Evolutionary conservation across 2,329 filamentous ascomycete species (phyloP).

Genomic region (Fusarium dimerum): DNA sequence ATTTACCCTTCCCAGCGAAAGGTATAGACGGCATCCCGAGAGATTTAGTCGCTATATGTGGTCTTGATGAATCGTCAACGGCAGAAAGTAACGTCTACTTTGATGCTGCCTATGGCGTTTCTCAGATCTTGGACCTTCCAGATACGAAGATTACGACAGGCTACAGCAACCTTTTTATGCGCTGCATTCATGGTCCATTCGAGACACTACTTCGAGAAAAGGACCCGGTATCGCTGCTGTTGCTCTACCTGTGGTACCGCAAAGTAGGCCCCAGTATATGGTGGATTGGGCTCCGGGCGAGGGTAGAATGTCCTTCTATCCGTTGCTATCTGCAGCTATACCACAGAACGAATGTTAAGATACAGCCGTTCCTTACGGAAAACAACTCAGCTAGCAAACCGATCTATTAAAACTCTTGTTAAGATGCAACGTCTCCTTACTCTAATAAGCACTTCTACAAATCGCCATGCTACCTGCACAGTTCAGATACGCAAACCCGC

Average conservation of each 20-base stretch:
- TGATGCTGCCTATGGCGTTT: constrained; percentile 38
- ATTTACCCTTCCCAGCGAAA: constrained; percentile 31
- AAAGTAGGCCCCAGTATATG: constrained; percentile 42
- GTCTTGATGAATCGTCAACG: constrained; percentile 33
- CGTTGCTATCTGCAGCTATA: constrained; percentile 36
- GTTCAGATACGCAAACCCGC: too few relatives aligned
- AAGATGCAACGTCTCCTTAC: too few relatives aligned
- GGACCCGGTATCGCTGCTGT: constrained; percentile 40
- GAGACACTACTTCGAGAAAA: constrained; percentile 31
- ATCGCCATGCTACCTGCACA: too few relatives aligned
- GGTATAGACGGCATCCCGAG: constrained; percentile 30
- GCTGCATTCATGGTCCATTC: constrained; percentile 36
- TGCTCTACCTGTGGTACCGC: constrained; percentile 45
- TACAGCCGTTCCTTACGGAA: constrained; percentile 36
- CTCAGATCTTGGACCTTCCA: constrained; percentile 30
- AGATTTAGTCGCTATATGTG: constrained; percentile 26
- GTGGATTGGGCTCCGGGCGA: constrained; percentile 45
- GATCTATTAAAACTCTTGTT: too few relatives aligned
- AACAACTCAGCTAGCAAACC: constrained; percentile 3
- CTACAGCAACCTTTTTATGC: constrained; percentile 36
- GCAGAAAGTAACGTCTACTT: constrained; percentile 40
- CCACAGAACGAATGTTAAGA: constrained; percentile 25
- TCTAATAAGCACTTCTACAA: too few relatives aligned
- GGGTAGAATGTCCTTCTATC: constrained; percentile 45
- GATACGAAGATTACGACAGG: constrained; percentile 34